These are phyloP conservation scores for Phytopythium kandeliae DNA, from an alignment of 352 stramenopile species.

Conservation along the genomic window DNA sequence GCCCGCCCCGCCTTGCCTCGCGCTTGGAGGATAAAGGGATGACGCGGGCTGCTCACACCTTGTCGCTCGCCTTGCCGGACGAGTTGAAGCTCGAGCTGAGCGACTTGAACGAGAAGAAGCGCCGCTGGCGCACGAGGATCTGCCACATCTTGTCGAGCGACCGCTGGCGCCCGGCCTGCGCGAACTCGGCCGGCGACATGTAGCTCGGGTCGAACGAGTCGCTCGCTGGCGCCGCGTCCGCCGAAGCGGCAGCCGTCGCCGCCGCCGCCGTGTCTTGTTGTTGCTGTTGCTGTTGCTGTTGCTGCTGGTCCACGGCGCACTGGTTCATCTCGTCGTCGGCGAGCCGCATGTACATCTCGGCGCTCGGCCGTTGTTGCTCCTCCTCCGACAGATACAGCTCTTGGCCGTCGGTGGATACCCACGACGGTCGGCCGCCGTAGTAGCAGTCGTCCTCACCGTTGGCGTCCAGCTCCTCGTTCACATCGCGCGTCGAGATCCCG, in stretches of 20 bases:
- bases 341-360: constrained; percentile 75
- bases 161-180: constrained; percentile 4
- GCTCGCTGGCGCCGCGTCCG: background rate
- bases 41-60: background rate
- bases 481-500: constrained; percentile 1
- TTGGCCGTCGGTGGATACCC: constrained; percentile 66
- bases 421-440: constrained; percentile 47
- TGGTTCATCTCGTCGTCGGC: constrained; percentile 25
- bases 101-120: constrained; percentile 59
- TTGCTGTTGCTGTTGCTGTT: too few relatives aligned
- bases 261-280: too few relatives aligned
- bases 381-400: constrained; percentile 27
- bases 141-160: constrained; percentile 46
- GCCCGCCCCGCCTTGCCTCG: too few relatives aligned
- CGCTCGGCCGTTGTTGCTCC: constrained; percentile 37
- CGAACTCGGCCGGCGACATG: constrained; percentile 2
- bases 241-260: background rate
- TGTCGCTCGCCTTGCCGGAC: constrained; percentile 7
- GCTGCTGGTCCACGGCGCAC: background rate
- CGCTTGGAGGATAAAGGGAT: too few relatives aligned
- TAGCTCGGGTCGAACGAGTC: constrained; percentile 1
- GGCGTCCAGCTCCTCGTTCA: constrained; percentile 7
- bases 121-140: constrained; percentile 42
- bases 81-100: constrained; percentile 38
- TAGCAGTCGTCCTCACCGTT: constrained; percentile 8